These are phyloP conservation scores for Potentilla sterilis DNA, from an alignment of 306 rosid genomes.

Conservation along the genomic window DNA sequence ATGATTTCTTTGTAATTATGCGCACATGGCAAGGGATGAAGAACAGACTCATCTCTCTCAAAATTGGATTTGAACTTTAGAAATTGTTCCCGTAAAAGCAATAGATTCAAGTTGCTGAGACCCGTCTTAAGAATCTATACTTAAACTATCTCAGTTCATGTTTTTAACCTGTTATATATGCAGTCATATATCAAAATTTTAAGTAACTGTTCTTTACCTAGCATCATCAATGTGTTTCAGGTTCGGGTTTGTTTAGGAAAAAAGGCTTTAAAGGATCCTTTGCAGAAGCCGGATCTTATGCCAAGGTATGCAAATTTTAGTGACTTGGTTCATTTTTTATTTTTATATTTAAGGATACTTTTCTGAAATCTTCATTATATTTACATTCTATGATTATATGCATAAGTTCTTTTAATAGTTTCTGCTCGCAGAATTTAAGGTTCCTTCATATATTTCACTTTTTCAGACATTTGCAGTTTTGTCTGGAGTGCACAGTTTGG, in stretches of 20 bases:
- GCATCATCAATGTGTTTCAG: slow-evolving; percentile 42
- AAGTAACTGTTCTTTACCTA: background rate
- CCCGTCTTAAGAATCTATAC: background rate
- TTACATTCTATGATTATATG: background rate
- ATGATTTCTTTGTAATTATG: background rate
- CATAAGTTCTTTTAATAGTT: background rate
- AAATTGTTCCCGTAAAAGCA: background rate
- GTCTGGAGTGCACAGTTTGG: slow-evolving; percentile 97
- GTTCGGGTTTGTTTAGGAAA: slow-evolving; percentile 83
- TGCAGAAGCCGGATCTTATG: slow-evolving; percentile 80
- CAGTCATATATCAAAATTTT: background rate
- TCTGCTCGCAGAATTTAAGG: background rate
- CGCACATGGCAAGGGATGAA: background rate
- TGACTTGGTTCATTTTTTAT: background rate
- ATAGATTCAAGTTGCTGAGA: background rate
- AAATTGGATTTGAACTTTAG: background rate
- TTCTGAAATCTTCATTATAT: background rate
- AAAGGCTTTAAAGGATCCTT: slow-evolving; percentile 93
- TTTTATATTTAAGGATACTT: background rate
- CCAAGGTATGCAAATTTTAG: slow-evolving; percentile 54
- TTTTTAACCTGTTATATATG: background rate
- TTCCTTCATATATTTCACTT: slow-evolving; percentile 9
- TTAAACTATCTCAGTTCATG: background rate
- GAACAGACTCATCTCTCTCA: background rate
- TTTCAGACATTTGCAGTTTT: slow-evolving; percentile 92